phyloP scores from a whole-genome alignment of 768 basidiomycete species.

The Naematelia encephala region DNA sequence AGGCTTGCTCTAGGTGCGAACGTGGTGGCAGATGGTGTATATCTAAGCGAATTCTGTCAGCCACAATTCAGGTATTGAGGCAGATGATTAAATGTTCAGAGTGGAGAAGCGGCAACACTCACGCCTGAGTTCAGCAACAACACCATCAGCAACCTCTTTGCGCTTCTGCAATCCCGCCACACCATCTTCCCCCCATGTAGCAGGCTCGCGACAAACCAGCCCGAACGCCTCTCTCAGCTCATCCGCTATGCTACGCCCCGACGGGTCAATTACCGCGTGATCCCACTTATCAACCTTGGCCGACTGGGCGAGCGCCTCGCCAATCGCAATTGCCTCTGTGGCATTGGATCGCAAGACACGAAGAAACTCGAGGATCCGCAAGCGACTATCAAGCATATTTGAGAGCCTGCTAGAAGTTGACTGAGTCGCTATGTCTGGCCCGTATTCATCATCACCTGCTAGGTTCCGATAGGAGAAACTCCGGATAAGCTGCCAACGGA shows the following conservation, averaged over 20 bases:
- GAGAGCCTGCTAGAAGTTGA: background rate
- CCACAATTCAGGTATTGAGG: background rate
- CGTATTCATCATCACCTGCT: background rate
- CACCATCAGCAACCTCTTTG: background rate
- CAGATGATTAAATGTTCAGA: background rate
- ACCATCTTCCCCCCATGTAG: background rate
- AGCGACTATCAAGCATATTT: background rate
- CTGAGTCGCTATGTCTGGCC: background rate
- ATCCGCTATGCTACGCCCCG: background rate
- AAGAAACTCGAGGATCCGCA: background rate
- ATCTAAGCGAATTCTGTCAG: background rate
- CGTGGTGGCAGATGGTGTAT: background rate
- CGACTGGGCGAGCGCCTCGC: background rate
- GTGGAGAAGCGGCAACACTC: background rate
- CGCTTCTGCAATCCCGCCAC: background rate
- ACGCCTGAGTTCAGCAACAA: constrained; percentile 2
- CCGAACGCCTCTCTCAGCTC: constrained; percentile 2
- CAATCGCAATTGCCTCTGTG: background rate
- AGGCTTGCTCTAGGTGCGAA: constrained; percentile 5
- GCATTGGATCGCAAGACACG: background rate
- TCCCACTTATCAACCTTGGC: constrained; percentile 6
- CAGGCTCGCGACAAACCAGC: background rate
- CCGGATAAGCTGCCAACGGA: background rate
- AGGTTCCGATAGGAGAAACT: background rate
- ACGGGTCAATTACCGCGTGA: background rate